phyloP scores from a whole-genome alignment of 345 rosid species.

The Citrus reticulata region DNA sequence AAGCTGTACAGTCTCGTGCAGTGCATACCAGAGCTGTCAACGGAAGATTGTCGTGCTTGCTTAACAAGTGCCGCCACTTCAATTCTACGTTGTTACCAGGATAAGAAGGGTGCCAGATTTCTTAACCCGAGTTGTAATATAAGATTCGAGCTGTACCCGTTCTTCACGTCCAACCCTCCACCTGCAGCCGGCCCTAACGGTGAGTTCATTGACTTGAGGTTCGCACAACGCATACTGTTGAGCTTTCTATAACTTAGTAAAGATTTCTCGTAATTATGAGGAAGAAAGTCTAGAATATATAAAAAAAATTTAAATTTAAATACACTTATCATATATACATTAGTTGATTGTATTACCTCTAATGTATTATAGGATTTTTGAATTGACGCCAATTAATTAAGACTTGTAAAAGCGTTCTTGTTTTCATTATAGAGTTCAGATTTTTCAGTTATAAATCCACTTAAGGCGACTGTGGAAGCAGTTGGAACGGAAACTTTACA shows the following conservation, averaged over 20 bases:
- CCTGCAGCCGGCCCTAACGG: background rate
- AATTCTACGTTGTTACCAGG: background rate
- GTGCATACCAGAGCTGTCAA: constrained; percentile 20
- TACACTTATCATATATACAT: too few species aligned
- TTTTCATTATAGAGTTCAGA: background rate
- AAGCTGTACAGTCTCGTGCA: constrained; percentile 13
- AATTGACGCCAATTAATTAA: too few species aligned
- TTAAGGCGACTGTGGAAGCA: background rate
- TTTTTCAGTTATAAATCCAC: background rate
- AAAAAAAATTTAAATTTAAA: too few species aligned
- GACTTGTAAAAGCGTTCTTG: too few species aligned
- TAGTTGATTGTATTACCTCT: too few species aligned
- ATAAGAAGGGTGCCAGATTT: constrained; percentile 2
- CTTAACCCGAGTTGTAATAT: constrained; percentile 19
- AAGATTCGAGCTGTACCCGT: constrained; percentile 17
- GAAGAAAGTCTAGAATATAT: too few species aligned
- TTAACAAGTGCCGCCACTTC: background rate
- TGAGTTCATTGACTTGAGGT: background rate
- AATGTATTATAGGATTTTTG: too few species aligned
- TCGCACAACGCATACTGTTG: too few species aligned
- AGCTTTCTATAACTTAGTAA: too few species aligned
- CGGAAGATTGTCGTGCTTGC: constrained; percentile 1
- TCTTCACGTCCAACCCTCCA: background rate
- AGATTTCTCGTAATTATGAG: too few species aligned
- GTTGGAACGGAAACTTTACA: background rate